Evolutionary conservation across 148 eudicot species (phyloP), one percentile per base, ranked within the genome.

Genomic region (Simmondsia chinensis): DNA sequence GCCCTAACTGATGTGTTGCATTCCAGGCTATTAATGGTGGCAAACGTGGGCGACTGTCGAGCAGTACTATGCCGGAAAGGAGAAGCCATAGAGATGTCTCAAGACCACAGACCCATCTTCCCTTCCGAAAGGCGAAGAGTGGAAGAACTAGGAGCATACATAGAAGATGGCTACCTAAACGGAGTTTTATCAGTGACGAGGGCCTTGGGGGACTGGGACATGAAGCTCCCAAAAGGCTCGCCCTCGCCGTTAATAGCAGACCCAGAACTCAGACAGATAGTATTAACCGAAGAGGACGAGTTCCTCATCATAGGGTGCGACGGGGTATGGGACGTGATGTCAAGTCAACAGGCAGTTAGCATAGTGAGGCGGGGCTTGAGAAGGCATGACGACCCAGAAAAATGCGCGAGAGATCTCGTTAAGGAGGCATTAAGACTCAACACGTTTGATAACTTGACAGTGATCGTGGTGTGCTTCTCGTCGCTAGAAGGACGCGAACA

Each of bases 1-100:
- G n/a, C n/a, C n/a, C n/a, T n/a, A n/a, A n/a, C n/a, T 45, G 18
- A 28, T 29, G 7, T 4, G 1, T 14, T 7, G 43, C 37, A 28
- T 15, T 33, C 12, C 70, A 86, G 95, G 83, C 75, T 67, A 24
- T 59, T 86, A 52, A 71, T 86, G 74, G 87, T 86, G 48, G 95
- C 91, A 10, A 86, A 82, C 46, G 87, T 57, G 0, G 93, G 95
- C 37, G 95, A 86, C 43, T 86, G 95, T 40, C 61, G 95, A 54
- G 95, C 95, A 9, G 95, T 86, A 13, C 78, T 86, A 2, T 81
- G 91, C 52, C 59, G 91, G 28, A 86, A 75, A 64, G 95, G 95
- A 3, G 71, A 78, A 39, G 87, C 95, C 27, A 68, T 86, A 3
- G 66, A 81, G 10, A 86, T 86, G 91, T 86, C 95, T 46, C 75